phyloP scores from a whole-genome alignment of 495 filamentous ascomycete species.

The Trichoderma asperelloides region DNA sequence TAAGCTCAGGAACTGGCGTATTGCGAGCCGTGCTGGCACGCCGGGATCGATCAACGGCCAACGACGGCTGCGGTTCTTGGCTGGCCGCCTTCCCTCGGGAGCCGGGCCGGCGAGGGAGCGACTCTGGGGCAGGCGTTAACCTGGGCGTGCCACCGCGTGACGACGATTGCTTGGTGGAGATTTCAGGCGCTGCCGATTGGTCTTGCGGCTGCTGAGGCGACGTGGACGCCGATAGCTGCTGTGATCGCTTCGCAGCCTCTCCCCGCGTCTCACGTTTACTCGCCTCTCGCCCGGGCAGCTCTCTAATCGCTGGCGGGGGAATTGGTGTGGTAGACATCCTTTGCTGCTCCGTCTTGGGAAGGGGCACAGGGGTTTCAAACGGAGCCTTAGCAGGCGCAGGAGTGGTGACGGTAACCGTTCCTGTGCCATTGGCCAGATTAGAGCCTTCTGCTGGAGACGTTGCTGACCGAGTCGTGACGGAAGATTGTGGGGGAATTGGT shows the following conservation, averaged over 20 bases:
- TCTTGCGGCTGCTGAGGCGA: not conserved
- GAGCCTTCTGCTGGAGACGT: slow-evolving; percentile 19
- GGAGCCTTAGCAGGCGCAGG: slow-evolving; percentile 21
- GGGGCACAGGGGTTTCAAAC: slow-evolving; percentile 21
- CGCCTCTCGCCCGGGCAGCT: slow-evolving; percentile 1
- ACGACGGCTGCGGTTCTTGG: slow-evolving; percentile 35
- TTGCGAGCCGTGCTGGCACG: slow-evolving; percentile 49
- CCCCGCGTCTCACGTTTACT: slow-evolving; percentile 11
- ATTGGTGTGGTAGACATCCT: slow-evolving; percentile 27
- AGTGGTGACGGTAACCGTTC: not conserved
- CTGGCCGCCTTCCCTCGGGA: slow-evolving; percentile 42
- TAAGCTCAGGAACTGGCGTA: slow-evolving; percentile 42
- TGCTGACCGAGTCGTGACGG: slow-evolving; percentile 19
- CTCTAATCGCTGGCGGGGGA: slow-evolving; percentile 20
- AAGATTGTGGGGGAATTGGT: slow-evolving; percentile 21
- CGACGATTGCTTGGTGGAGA: not conserved
- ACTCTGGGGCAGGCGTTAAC: not conserved
- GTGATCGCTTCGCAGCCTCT: slow-evolving; percentile 11
- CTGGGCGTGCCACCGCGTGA: slow-evolving; percentile 9
- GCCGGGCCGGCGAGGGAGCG: slow-evolving; percentile 27
- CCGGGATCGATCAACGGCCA: slow-evolving; percentile 42
- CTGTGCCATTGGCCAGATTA: not conserved
- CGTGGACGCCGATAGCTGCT: slow-evolving; percentile 6
- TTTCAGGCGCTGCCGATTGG: not conserved
- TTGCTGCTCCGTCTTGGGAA: slow-evolving; percentile 12